These are phyloP conservation scores for Psilocybe mexicana DNA, from an alignment of 1,284 basidiomycete species.

Conservation along the genomic window DNA sequence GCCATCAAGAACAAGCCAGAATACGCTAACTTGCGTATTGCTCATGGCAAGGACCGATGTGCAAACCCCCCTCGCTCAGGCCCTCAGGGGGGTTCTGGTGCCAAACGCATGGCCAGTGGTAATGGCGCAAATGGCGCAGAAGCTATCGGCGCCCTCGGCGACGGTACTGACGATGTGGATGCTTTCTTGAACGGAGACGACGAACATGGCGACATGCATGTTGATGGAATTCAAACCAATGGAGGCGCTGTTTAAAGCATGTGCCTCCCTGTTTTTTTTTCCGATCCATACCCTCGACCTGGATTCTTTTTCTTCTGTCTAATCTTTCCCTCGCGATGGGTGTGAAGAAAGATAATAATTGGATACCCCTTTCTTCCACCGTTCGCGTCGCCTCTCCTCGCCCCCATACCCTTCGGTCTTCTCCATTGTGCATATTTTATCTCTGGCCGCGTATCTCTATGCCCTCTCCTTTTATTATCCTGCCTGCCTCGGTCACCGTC, in stretches of 20 bases:
- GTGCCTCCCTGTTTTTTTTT: neutral
- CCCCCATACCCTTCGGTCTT: conserved; percentile 5
- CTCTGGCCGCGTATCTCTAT: conserved; percentile 22
- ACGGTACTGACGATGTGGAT: conserved; percentile 30
- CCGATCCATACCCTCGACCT: conserved; percentile 3
- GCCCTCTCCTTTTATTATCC: conserved; percentile 22
- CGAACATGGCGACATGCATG: conserved; percentile 35
- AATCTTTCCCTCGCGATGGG: conserved; percentile 10
- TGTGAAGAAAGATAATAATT: conserved; percentile 22
- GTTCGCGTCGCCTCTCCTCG: conserved; percentile 12
- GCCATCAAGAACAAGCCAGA: conserved; percentile 85
- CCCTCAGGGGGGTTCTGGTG: conserved; percentile 61
- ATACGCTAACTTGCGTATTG: conserved; percentile 80
- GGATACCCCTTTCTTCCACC: conserved; percentile 31
- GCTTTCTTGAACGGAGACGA: conserved; percentile 33
- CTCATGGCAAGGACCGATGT: conserved; percentile 94
- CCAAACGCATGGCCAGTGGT: conserved; percentile 33
- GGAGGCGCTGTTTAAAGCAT: conserved; percentile 23
- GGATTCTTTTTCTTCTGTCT: conserved; percentile 4
- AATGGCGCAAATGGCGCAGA: conserved; percentile 31
- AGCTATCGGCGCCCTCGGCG: conserved; percentile 27
- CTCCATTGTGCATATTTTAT: conserved; percentile 20
- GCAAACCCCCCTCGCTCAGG: conserved; percentile 86
- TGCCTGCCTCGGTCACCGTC: conserved; percentile 12
- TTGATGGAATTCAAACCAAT: conserved; percentile 33